Evolutionary conservation across 208 protist species (phyloP).

Genomic region (Leptomonas seymouri): DNA sequence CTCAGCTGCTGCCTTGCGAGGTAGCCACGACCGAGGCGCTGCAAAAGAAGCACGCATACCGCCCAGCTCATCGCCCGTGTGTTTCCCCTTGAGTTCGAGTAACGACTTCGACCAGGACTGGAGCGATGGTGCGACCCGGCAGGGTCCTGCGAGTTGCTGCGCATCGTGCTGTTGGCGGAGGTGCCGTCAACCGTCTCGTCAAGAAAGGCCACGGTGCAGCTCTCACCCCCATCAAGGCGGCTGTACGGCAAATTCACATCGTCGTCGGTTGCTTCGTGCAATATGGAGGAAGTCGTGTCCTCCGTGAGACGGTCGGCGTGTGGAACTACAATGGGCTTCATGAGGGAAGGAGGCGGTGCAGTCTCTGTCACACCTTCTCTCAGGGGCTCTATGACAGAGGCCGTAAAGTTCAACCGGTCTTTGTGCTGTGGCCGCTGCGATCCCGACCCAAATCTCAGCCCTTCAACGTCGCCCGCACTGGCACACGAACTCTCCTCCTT

Average conservation of each 20-base stretch:
- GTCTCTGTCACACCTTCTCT: background rate
- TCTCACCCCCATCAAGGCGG: constrained; percentile 2
- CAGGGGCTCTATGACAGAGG: background rate
- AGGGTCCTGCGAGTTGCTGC: background rate
- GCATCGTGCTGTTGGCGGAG: background rate
- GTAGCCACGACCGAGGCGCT: constrained; percentile 39
- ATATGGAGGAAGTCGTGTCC: background rate
- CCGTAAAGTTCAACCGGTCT: constrained; percentile 1
- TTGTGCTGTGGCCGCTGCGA: background rate
- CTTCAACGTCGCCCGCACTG: background rate
- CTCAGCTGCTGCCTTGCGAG: constrained; percentile 17
- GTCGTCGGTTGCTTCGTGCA: constrained; percentile 21
- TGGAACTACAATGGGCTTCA: constrained; percentile 6
- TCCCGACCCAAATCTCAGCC: background rate
- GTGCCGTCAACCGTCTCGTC: constrained; percentile 15
- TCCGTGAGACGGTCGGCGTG: background rate
- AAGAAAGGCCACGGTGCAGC: constrained; percentile 24
- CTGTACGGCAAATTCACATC: constrained; percentile 19
- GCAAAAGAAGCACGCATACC: constrained; percentile 10
- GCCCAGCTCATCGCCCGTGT: constrained; percentile 3
- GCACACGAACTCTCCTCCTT: background rate
- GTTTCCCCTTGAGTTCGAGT: constrained; percentile 6
- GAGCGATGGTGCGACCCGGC: background rate
- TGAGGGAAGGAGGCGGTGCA: constrained; percentile 11
- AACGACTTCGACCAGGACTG: background rate